These are phyloP conservation scores for Lodderomyces metapsilosis DNA, from an alignment of 1,139 yeast species.

Conservation along the genomic window DNA sequence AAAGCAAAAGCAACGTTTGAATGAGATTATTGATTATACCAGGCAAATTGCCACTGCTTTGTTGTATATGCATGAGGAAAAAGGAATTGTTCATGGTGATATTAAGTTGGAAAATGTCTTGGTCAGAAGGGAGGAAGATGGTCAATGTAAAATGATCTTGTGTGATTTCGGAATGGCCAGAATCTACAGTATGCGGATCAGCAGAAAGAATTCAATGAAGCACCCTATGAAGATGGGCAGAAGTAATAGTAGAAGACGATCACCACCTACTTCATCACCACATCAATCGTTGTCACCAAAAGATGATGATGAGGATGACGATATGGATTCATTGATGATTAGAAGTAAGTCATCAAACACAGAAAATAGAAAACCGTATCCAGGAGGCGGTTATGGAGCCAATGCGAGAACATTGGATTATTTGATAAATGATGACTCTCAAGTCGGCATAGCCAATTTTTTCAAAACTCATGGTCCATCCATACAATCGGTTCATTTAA, in stretches of 20 bases:
- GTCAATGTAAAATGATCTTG: conserved; percentile 39
- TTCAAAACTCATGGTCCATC: conserved; percentile 35
- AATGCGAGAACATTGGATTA: conserved; percentile 20
- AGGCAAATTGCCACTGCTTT: conserved; percentile 63
- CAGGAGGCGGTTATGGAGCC: conserved; percentile 30
- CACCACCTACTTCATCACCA: background rate
- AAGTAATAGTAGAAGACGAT: conserved; percentile 1
- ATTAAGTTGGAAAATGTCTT: conserved; percentile 84
- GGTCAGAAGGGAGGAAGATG: conserved; percentile 36
- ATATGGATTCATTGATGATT: conserved; percentile 23
- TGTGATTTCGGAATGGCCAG: conserved; percentile 90
- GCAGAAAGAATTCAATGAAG: conserved; percentile 24
- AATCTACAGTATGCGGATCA: conserved; percentile 30
- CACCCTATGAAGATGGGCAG: conserved; percentile 3
- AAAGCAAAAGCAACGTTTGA: conserved; percentile 24
- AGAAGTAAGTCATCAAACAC: conserved; percentile 49
- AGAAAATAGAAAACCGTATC: conserved; percentile 34
- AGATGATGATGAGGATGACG: conserved; percentile 6
- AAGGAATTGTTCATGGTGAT: conserved; percentile 83
- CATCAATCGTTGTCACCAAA: background rate
- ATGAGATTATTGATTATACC: conserved; percentile 18
- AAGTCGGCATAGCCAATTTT: conserved; percentile 31
- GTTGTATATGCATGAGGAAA: conserved; percentile 63
- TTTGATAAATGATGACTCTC: conserved; percentile 30
- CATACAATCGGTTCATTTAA: conserved; percentile 31